Evolutionary conservation across 495 filamentous ascomycete species (phyloP).

Genomic region (Schizothecium vesticola): DNA sequence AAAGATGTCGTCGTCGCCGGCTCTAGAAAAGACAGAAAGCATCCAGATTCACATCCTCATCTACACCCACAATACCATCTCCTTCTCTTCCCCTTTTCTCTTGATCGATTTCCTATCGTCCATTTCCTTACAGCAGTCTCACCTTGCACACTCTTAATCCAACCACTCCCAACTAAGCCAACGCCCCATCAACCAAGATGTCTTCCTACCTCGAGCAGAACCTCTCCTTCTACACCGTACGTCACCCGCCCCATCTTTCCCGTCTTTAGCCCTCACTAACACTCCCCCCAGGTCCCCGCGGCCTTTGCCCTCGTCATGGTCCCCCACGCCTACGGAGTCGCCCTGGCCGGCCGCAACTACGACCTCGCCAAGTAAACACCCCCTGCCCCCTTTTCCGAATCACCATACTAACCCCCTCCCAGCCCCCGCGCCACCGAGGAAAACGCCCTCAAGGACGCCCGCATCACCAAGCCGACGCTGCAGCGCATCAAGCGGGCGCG

Average conservation of each 20-base stretch:
- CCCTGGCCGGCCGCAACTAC: slow-evolving; percentile 37
- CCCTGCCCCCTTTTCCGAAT: not conserved
- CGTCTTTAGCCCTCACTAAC: not conserved
- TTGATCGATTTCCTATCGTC: not conserved
- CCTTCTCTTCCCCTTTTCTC: not conserved
- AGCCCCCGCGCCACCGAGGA: slow-evolving; percentile 27
- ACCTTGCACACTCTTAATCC: not conserved
- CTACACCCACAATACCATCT: not conserved
- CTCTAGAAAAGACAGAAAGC: not conserved
- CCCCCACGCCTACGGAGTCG: slow-evolving; percentile 33
- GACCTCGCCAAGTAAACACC: slow-evolving; percentile 28
- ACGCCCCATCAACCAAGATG: not conserved
- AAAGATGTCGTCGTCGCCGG: not conserved
- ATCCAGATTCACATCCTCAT: not conserved
- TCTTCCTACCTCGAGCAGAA: slow-evolving; percentile 15
- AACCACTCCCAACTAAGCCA: not conserved
- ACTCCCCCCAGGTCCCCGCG: slow-evolving; percentile 36
- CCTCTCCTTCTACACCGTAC: slow-evolving; percentile 44
- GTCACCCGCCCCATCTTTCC: slow-evolving; percentile 1
- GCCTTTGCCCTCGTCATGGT: slow-evolving; percentile 37
- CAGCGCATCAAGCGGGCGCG: slow-evolving; percentile 43
- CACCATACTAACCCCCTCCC: not conserved
- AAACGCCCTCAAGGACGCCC: slow-evolving; percentile 31
- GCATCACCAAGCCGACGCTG: slow-evolving; percentile 37
- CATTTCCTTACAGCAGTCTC: not conserved